Percentiles rank a stretch among this genome's conserved stretches.
Conservation (phyloP, 495 filamentous ascomycete species). For the Hypoxylon trugodes region DNA sequence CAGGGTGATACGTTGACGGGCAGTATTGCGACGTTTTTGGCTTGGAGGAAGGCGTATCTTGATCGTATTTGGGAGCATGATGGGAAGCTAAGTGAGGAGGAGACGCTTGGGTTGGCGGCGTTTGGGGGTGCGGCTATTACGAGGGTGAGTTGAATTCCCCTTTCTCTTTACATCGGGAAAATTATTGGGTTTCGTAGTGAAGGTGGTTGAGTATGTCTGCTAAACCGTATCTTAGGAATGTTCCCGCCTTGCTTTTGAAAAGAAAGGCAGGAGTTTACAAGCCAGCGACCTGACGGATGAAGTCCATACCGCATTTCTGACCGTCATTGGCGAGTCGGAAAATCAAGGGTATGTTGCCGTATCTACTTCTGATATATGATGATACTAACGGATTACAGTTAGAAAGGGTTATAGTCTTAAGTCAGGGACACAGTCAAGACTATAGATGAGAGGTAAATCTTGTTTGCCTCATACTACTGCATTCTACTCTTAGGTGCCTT, state of each 20-base stretch:
- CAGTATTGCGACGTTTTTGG: constrained; percentile 84
- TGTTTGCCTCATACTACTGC: neutral
- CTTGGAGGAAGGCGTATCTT: constrained; percentile 85
- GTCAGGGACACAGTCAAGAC: constrained; percentile 8
- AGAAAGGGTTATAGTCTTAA: neutral
- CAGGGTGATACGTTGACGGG: constrained; percentile 97
- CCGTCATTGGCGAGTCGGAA: constrained; percentile 69
- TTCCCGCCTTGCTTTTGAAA: constrained; percentile 84
- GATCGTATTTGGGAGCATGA: constrained; percentile 83
- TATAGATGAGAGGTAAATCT: constrained; percentile 3
- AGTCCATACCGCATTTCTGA: constrained; percentile 82
- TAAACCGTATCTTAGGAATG: constrained; percentile 65
- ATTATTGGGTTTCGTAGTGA: too few species aligned
- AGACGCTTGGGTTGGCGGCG: constrained; percentile 79
- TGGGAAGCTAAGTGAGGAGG: constrained; percentile 61
- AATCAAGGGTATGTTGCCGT: constrained; percentile 12
- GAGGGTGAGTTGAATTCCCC: constrained; percentile 56
- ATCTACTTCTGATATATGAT: neutral
- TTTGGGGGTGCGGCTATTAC: constrained; percentile 89
- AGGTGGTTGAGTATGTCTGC: neutral
- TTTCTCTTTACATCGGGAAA: neutral
- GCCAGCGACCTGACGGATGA: constrained; percentile 94
- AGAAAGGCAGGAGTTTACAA: constrained; percentile 89
- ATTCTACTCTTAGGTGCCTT: neutral
- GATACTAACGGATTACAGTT: constrained; percentile 25